Percentiles rank a stretch among this genome's conserved stretches.
Conservation (phyloP, 2,329 filamentous ascomycete species). For the Dryadomyces quercus-mongolicae region DNA sequence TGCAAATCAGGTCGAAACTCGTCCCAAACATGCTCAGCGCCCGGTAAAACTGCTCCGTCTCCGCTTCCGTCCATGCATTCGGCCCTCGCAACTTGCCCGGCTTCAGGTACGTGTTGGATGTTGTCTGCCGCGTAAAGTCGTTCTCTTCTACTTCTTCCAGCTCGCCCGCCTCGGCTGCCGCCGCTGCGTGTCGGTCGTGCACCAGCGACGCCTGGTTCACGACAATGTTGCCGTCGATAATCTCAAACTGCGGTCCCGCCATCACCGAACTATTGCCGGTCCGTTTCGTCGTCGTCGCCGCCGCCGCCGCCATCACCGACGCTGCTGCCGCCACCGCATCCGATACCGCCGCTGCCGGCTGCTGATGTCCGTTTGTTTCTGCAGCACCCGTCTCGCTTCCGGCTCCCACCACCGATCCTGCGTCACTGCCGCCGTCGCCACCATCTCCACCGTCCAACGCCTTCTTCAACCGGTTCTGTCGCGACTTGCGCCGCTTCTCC, state of each 20-base stretch:
- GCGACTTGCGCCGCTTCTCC: constrained; percentile 22
- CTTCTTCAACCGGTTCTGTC: constrained; percentile 22
- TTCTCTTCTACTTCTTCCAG: constrained; percentile 62
- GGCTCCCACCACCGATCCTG: background rate
- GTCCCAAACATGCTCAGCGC: constrained; percentile 67
- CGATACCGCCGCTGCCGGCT: background rate
- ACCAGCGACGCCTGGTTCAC: constrained; percentile 55
- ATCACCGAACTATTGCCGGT: constrained; percentile 14
- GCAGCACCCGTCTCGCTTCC: constrained; percentile 6
- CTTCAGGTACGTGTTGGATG: constrained; percentile 52
- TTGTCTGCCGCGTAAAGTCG: constrained; percentile 63
- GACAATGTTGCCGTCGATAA: constrained; percentile 62
- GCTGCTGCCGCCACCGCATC: constrained; percentile 6
- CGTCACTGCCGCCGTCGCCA: constrained; percentile 9
- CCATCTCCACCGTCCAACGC: constrained; percentile 12
- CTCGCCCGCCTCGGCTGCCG: constrained; percentile 35
- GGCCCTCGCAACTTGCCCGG: constrained; percentile 49
- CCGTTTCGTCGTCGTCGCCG: background rate
- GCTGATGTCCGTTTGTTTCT: constrained; percentile 7
- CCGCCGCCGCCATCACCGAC: constrained; percentile 7
- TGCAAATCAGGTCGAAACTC: constrained; percentile 69
- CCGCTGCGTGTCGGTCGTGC: constrained; percentile 56
- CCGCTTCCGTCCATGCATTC: constrained; percentile 57
- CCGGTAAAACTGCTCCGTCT: constrained; percentile 66
- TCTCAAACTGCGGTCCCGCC: constrained; percentile 42